These are phyloP conservation scores for Euphrasia arctica DNA, from an alignment of 305 asterid species.

Conservation along the genomic window DNA sequence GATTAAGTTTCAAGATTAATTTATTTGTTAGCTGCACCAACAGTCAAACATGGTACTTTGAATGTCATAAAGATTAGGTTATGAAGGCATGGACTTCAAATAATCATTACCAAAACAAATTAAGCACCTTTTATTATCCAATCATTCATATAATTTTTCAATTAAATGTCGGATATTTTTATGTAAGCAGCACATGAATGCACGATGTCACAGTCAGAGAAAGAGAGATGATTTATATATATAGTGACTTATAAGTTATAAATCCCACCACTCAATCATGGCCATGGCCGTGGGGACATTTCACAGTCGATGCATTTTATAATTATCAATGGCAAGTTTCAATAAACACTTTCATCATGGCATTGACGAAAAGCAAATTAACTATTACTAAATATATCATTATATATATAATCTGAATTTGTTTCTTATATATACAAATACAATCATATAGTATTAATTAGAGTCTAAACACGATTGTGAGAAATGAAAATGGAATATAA, in stretches of 20 bases:
- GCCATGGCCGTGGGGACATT: conserved; percentile 26
- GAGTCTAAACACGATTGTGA: no score
- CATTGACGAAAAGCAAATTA: conserved; percentile 11
- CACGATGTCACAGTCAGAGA: conserved; percentile 23
- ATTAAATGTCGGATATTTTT: conserved; percentile 4
- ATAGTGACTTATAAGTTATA: not conserved
- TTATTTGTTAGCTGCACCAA: conserved; percentile 28
- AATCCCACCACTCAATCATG: conserved; percentile 37
- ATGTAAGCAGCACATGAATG: conserved; percentile 30
- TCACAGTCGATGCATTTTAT: conserved; percentile 10
- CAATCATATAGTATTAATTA: no score
- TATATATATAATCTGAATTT: no score
- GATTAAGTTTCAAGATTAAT: conserved; percentile 25
- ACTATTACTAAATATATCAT: no score
- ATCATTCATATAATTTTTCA: no score
- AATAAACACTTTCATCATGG: conserved; percentile 33
- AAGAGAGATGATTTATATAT: no score
- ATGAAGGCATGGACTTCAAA: conserved; percentile 4
- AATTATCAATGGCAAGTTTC: not conserved
- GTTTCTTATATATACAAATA: no score
- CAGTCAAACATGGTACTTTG: conserved; percentile 42
- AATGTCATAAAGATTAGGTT: conserved; percentile 17
- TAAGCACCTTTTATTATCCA: no score
- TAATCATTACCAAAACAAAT: not conserved
- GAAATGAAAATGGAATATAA: no score